Percentiles rank a stretch among this genome's conserved stretches.
These are phyloP conservation scores for Pecoramyces ruminantium DNA, from an alignment of 192 early-diverging fungal genomes.

Conservation along the genomic window DNA sequence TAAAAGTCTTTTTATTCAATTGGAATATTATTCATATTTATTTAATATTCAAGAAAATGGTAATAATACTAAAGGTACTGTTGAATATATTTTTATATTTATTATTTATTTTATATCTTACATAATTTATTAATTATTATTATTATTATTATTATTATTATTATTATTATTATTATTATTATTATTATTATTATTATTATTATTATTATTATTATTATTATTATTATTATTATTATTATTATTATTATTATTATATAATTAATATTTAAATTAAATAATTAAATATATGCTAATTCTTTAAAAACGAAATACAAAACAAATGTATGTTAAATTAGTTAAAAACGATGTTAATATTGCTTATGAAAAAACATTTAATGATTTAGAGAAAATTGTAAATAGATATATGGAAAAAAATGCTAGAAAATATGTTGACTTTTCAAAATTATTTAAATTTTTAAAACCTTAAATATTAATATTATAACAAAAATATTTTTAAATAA, in stretches of 20 bases:
- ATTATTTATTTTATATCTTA: constrained; percentile 3
- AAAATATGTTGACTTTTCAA: constrained; percentile 50
- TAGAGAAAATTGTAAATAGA: constrained; percentile 32
- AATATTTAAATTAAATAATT: too few species aligned
- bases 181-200: too few species aligned
- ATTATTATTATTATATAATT: too few species aligned
- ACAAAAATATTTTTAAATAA: too few species aligned
- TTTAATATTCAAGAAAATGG: constrained; percentile 36
- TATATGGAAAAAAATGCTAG: constrained; percentile 59
- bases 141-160: too few species aligned
- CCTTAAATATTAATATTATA: too few species aligned
- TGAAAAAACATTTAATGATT: constrained; percentile 13
- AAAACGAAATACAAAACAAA: too few species aligned
- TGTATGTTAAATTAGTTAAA: constrained; percentile 11
- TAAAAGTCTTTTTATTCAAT: constrained; percentile 57
- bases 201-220: too few species aligned
- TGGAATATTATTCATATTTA: constrained; percentile 56
- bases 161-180: too few species aligned
- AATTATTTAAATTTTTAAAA: constrained; percentile 24
- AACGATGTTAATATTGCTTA: constrained; percentile 14
- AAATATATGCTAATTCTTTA: too few species aligned
- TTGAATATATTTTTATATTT: background rate
- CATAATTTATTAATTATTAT: too few species aligned
- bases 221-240: too few species aligned
- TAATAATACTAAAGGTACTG: constrained; percentile 2